These are phyloP conservation scores for Diplodia mutila DNA, from an alignment of 2,329 filamentous ascomycete species.

Conservation along the genomic window DNA sequence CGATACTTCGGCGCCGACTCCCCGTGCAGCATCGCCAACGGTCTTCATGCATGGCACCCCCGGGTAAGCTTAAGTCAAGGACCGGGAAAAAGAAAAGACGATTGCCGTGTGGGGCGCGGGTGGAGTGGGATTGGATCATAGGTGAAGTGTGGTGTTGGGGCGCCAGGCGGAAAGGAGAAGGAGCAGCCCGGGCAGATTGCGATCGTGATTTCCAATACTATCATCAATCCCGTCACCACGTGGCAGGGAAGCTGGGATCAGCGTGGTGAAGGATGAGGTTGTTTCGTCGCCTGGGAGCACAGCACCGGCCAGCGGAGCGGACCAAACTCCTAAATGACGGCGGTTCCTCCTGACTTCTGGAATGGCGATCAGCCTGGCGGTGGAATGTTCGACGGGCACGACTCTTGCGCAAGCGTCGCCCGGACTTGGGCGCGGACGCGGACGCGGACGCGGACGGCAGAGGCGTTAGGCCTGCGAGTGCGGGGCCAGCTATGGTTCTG, in stretches of 20 bases:
- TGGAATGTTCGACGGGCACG: background rate
- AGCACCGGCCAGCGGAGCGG: background rate
- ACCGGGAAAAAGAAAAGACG: background rate
- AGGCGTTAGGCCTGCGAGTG: background rate
- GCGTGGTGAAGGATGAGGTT: too few relatives aligned
- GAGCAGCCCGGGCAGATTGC: background rate
- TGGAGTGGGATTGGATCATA: background rate
- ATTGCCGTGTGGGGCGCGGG: background rate
- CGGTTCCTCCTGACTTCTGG: background rate
- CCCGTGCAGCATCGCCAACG: background rate
- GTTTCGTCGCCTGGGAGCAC: too few relatives aligned
- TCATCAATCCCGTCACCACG: background rate
- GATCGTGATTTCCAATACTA: background rate
- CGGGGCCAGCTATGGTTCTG: background rate
- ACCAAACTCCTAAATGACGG: background rate
- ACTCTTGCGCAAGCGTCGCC: background rate
- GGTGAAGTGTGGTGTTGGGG: background rate
- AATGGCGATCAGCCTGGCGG: background rate
- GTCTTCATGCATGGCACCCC: too few relatives aligned
- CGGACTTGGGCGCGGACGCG: too few relatives aligned
- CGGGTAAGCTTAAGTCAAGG: background rate
- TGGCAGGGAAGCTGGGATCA: too few relatives aligned
- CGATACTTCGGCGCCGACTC: slow-evolving; percentile 11
- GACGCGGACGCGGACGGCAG: background rate
- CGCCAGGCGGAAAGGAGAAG: background rate